These are phyloP conservation scores for Lachnellula hyalina DNA, from an alignment of 2,329 filamentous ascomycete genomes.

Conservation along the genomic window DNA sequence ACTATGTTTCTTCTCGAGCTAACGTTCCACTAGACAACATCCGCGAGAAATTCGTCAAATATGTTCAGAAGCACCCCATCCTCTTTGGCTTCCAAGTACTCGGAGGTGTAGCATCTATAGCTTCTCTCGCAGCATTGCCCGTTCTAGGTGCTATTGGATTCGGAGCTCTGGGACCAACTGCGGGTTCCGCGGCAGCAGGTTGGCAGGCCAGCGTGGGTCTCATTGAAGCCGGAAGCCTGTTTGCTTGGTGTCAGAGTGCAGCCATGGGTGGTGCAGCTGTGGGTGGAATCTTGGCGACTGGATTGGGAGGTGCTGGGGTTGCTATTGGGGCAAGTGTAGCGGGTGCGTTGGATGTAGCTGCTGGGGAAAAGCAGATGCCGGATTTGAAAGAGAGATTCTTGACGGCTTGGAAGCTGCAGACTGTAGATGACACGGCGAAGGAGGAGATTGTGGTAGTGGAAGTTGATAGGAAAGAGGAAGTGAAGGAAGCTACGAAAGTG, in stretches of 20 bases:
- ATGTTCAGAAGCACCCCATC: conserved; percentile 10
- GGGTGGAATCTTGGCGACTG: conserved; percentile 16
- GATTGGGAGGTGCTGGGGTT: conserved; percentile 11
- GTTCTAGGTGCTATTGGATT: conserved; percentile 24
- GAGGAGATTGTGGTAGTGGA: conserved; percentile 1
- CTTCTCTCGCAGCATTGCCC: conserved; percentile 12
- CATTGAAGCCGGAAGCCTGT: conserved; percentile 27
- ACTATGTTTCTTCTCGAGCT: not conserved
- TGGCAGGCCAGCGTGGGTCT: conserved; percentile 26
- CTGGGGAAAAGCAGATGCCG: not conserved
- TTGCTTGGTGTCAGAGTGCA: conserved; percentile 30
- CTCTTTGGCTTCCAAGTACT: conserved; percentile 9
- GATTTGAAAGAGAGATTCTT: conserved; percentile 16
- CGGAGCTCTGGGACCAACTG: conserved; percentile 17
- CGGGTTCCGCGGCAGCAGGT: conserved; percentile 22
- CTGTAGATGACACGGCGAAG: not conserved
- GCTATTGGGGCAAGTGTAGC: conserved; percentile 11
- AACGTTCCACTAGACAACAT: not conserved
- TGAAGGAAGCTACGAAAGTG: not conserved
- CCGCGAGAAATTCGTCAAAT: conserved; percentile 1
- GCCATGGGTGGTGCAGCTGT: conserved; percentile 26
- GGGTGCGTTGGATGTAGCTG: conserved; percentile 8
- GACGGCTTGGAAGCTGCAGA: conserved; percentile 8
- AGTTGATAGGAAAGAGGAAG: not conserved
- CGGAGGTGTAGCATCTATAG: conserved; percentile 4